Evolutionary conservation across 2,329 filamentous ascomycete genomes (phyloP).

Genomic region (Fusarium xylarioides): DNA sequence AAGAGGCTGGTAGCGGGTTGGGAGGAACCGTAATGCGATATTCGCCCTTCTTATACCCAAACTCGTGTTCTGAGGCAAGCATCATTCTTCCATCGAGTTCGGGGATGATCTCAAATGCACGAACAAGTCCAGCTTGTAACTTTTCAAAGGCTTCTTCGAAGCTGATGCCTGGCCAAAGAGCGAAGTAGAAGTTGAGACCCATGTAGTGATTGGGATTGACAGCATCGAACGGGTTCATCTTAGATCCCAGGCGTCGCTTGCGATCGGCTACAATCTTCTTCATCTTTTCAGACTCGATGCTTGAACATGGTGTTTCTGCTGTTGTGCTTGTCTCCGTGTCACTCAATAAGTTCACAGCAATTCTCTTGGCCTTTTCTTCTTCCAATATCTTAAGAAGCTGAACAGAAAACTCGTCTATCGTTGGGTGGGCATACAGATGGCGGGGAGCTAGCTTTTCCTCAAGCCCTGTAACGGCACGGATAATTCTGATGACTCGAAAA

Average conservation of each 20-base stretch:
- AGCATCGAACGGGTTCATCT: conserved; percentile 6
- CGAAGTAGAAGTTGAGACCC: conserved; percentile 13
- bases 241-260: not conserved
- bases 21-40: not conserved
- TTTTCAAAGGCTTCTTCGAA: not conserved
- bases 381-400: not conserved
- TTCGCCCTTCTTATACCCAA: conserved; percentile 2
- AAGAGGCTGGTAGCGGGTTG: not conserved
- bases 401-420: not conserved
- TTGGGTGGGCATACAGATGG: not conserved
- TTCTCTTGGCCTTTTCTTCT: not conserved
- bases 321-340: rapidly evolving
- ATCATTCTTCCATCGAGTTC: conserved; percentile 12
- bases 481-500: not conserved
- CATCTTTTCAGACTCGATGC: not conserved
- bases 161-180: not conserved
- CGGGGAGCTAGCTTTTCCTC: conserved; percentile 5
- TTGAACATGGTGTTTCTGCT: not conserved
- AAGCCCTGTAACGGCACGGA: not conserved
- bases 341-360: rapidly evolving
- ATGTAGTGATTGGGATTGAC: conserved; percentile 14
- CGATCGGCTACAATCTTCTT: not conserved
- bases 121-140: not conserved
- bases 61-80: conserved; percentile 1
- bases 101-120: not conserved